Base-by-base conservation (phyloP, 495 filamentous ascomycete genomes). In the Daldinia concentrica region DNA sequence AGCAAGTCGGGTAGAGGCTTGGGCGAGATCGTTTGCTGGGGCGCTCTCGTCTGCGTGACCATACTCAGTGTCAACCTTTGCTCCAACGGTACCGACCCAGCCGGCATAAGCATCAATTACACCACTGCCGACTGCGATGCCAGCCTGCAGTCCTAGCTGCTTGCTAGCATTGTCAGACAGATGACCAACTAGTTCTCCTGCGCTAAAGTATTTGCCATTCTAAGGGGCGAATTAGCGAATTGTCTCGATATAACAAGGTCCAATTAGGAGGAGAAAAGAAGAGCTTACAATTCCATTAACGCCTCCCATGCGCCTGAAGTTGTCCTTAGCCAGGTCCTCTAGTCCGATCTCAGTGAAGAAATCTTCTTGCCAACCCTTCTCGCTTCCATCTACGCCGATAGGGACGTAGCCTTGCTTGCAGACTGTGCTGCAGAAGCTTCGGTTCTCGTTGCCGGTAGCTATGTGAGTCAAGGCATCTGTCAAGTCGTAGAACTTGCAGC, bases 71-170 rank as follows among this genome's bases (percentile, higher is more conserved):
- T 91, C 82, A 66, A 97, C 92, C 78, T 97, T 97, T 14, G 95
- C 93, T 58, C 95, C 95, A n/a, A 99, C 95, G 3, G 95, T 98
- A 39, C 95, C 95, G 65, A 99, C 93, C 95, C 95, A 99, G 26
- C 95, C 95, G 17, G 95, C 95, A 78, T 99, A 99, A 5, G 95
- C 95, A 81, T 99, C 95, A 69, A 99, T 99, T 39, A 99, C 95
- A 77, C 95, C 94, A 72, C 92, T 95, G 19, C 95, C 95, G 64
- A 99, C 90, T 15, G 95, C 93, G 73, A 96, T 95, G 8, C 95
- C 95, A 5, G 91, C 82, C 1, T 90, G 90, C n/a, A 99, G 82
- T 3, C 95, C 95, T 59, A 99, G 86, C 19, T 98, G 91, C 43
- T 83, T 78, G 15, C 91, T 93, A 17, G 95, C 93, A 69, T 91